These are phyloP conservation scores for Beta corolliflora DNA, from an alignment of 179 eudicot genomes.

Conservation along the genomic window DNA sequence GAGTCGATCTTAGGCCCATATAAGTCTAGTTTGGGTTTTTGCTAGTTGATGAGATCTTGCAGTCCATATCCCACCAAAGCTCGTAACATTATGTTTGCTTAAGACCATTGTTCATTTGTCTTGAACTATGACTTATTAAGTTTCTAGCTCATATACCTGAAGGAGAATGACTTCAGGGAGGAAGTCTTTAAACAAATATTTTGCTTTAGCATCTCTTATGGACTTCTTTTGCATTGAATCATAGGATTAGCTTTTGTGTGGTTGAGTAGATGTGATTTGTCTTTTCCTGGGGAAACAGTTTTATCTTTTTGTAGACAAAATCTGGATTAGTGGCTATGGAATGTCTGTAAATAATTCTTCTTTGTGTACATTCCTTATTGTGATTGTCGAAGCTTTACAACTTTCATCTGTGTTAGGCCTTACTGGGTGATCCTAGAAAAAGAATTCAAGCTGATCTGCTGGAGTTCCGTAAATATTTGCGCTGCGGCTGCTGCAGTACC, in stretches of 20 bases:
- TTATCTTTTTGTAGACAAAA: background rate
- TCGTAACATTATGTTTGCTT: background rate
- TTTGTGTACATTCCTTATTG: background rate
- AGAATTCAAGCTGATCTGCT: slow-evolving; percentile 80
- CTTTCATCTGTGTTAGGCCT: slow-evolving; percentile 50
- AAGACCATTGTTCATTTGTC: background rate
- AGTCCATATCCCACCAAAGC: background rate
- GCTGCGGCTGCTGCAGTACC: slow-evolving; percentile 76
- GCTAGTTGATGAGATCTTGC: slow-evolving; percentile 5
- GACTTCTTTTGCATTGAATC: background rate
- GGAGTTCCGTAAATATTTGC: slow-evolving; percentile 60
- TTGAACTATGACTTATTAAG: background rate
- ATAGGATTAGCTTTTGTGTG: background rate
- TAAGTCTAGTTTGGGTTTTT: slow-evolving; percentile 7
- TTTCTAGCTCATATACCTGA: background rate
- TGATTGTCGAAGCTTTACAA: slow-evolving; percentile 1
- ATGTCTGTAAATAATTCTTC: background rate
- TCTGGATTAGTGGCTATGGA: background rate
- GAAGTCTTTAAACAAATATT: background rate
- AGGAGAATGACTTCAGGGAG: background rate
- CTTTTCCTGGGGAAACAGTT: background rate
- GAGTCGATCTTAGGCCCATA: too few species aligned
- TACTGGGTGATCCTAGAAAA: slow-evolving; percentile 84
- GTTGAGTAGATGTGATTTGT: background rate
- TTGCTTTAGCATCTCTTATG: background rate